Percentiles rank a stretch among this genome's conserved stretches.
These are phyloP conservation scores for Talaromyces trachyspermus DNA, from an alignment of 495 filamentous ascomycete genomes.

Conservation along the genomic window DNA sequence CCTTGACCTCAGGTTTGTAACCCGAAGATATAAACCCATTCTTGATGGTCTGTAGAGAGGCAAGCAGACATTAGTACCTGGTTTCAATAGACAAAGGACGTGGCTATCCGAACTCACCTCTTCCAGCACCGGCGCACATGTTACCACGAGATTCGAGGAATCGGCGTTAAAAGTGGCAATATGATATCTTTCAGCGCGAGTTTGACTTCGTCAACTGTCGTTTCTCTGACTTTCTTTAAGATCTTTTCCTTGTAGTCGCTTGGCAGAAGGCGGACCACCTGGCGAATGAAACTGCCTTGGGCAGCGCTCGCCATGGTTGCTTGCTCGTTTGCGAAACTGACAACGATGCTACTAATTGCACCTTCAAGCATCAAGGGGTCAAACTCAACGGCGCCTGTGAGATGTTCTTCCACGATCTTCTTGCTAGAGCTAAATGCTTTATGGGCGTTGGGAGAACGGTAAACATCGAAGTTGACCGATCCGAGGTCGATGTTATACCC, in stretches of 20 bases:
- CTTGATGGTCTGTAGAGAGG: conserved; percentile 50
- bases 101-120: conserved; percentile 53
- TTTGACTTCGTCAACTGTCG: conserved; percentile 70
- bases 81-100: conserved; percentile 1
- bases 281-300: conserved; percentile 69
- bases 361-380: conserved; percentile 82
- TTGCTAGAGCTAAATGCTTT: conserved; percentile 76
- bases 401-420: conserved; percentile 62
- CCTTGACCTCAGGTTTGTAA: conserved; percentile 68
- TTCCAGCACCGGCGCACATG: conserved; percentile 78
- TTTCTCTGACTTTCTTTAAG: conserved; percentile 66
- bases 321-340: conserved; percentile 78
- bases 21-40: conserved; percentile 64
- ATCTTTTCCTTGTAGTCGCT: conserved; percentile 71
- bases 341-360: conserved; percentile 80
- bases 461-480: conserved; percentile 72
- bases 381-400: conserved; percentile 54
- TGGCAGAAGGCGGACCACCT: conserved; percentile 70
- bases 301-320: conserved; percentile 74
- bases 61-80: conserved; percentile 7
- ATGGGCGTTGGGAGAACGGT: conserved; percentile 81
- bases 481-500: conserved; percentile 67
- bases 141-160: conserved; percentile 75
- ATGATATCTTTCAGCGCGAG: conserved; percentile 66
- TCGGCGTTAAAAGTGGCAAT: conserved; percentile 70